These are phyloP conservation scores for Persicaria tinctoria DNA, from an alignment of 148 eudicot species.

Conservation along the genomic window DNA sequence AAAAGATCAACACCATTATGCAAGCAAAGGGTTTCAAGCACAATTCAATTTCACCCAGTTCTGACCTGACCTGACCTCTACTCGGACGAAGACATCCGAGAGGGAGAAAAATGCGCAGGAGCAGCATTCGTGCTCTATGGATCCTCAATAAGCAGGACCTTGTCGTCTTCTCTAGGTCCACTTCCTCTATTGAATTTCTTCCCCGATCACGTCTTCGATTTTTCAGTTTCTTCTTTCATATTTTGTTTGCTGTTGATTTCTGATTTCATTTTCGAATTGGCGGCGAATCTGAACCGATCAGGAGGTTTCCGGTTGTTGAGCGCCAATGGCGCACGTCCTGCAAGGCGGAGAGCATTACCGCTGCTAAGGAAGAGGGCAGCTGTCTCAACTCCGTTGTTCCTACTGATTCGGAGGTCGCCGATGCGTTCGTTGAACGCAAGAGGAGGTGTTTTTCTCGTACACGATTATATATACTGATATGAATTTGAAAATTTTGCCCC, in stretches of 20 bases:
- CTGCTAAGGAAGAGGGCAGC: conserved; percentile 12
- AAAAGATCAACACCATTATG: too few relatives aligned
- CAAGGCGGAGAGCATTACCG: conserved; percentile 24
- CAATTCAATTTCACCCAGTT: too few relatives aligned
- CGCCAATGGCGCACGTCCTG: conserved; percentile 73
- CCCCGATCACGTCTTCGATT: background rate
- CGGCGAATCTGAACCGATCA: conserved; percentile 17
- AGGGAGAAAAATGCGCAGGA: conserved; percentile 22
- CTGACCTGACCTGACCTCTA: background rate
- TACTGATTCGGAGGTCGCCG: conserved; percentile 60
- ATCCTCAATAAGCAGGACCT: conserved; percentile 71
- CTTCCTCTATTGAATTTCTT: background rate
- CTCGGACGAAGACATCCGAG: background rate
- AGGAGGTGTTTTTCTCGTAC: conserved; percentile 35
- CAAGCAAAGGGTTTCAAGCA: too few relatives aligned
- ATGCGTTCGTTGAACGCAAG: conserved; percentile 57
- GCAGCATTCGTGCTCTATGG: conserved; percentile 88
- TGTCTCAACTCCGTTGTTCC: conserved; percentile 25
- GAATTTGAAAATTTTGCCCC: background rate
- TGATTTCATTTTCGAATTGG: background rate
- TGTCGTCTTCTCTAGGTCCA: conserved; percentile 75
- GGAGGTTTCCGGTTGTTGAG: conserved; percentile 92
- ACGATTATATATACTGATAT: background rate
- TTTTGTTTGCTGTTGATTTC: conserved; percentile 8
- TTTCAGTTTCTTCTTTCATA: conserved; percentile 7